Evolutionary conservation across 345 rosid species (phyloP).

Genomic region (Eucalyptus lansdowneana): DNA sequence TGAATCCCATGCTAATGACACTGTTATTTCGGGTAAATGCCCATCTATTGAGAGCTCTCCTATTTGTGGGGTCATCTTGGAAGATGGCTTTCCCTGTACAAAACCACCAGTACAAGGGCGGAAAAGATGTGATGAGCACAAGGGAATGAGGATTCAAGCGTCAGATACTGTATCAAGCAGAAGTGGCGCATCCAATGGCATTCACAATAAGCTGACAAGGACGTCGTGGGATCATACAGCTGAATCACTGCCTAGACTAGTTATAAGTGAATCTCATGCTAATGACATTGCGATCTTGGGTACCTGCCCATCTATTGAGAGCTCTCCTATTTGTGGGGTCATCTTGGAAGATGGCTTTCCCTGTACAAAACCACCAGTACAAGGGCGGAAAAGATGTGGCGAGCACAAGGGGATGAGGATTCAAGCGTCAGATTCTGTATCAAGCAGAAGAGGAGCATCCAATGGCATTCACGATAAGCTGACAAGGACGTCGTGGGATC

Average conservation of each 20-base stretch:
- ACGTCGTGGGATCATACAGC: neutral
- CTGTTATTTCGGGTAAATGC: neutral
- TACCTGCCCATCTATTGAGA: neutral
- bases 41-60: neutral
- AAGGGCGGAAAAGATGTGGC: constrained; percentile 59
- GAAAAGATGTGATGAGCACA: constrained; percentile 62
- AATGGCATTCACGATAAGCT: neutral
- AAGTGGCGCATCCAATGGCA: neutral
- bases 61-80: constrained; percentile 43
- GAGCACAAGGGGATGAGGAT: constrained; percentile 57
- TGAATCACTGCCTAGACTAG: constrained; percentile 31
- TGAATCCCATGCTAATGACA: neutral
- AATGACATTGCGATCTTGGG: neutral
- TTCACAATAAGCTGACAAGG: neutral
- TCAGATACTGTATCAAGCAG: neutral
- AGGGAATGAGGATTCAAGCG: constrained; percentile 37
- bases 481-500: neutral
- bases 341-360: constrained; percentile 25
- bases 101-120: constrained; percentile 35
- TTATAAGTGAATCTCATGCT: neutral
- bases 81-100: constrained; percentile 34
- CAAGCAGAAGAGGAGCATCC: neutral
- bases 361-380: constrained; percentile 31
- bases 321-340: constrained; percentile 36
- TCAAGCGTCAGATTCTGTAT: neutral